Conservation (phyloP, 768 basidiomycete genomes). For the Kwoniella shandongensis region DNA sequence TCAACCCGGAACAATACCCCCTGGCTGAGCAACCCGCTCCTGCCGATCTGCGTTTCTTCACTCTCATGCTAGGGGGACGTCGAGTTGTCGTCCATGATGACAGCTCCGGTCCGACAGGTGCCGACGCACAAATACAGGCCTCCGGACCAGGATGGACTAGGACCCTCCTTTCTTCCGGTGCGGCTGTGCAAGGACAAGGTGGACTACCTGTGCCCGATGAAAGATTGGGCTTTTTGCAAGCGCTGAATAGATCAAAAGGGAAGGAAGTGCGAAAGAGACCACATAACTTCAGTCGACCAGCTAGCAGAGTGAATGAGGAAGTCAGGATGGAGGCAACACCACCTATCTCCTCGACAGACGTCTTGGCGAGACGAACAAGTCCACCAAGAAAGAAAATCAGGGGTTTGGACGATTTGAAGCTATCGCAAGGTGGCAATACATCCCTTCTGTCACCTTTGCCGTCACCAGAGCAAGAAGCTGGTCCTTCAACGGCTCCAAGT, state of each 20-base stretch:
- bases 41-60: slow-evolving; percentile 40
- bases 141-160: slow-evolving; percentile 23
- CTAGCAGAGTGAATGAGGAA: slow-evolving; percentile 8
- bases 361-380: slow-evolving; percentile 19
- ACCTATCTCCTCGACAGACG: slow-evolving; percentile 13
- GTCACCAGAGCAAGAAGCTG: slow-evolving; percentile 33
- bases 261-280: slow-evolving; percentile 38
- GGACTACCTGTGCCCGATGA: slow-evolving; percentile 4
- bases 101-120: slow-evolving; percentile 1
- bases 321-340: slow-evolving; percentile 10
- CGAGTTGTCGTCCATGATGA: slow-evolving; percentile 43
- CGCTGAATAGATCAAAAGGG: slow-evolving; percentile 21
- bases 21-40: slow-evolving; percentile 42
- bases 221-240: slow-evolving; percentile 22
- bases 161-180: neutral
- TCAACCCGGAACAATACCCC: slow-evolving; percentile 31
- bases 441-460: slow-evolving; percentile 32
- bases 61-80: slow-evolving; percentile 37
- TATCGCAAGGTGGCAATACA: slow-evolving; percentile 16
- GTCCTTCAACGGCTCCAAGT: slow-evolving; percentile 6
- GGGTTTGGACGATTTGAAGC: slow-evolving; percentile 28
- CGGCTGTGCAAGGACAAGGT: neutral
- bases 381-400: slow-evolving; percentile 42
- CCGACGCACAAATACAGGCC: neutral
- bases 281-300: slow-evolving; percentile 17